Percentiles rank a stretch among this genome's conserved stretches.
Conservation (phyloP, 441 rosid genomes). For the Erysimum cheiri region DNA sequence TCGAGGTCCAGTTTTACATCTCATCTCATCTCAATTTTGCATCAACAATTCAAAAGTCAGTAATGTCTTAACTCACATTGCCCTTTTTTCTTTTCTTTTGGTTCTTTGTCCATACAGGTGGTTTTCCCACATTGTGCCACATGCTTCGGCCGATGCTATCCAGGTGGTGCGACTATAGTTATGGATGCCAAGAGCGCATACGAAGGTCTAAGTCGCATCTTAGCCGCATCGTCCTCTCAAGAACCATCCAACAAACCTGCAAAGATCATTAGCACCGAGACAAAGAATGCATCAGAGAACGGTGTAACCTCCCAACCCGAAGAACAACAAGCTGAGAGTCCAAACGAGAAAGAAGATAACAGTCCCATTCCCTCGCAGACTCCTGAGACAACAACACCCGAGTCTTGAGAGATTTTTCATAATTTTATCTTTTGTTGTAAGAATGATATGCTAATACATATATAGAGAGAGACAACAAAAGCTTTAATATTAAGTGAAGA, state of each 20-base stretch:
- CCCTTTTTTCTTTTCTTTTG: conserved; percentile 6
- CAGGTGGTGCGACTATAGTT: conserved; percentile 71
- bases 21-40: conserved; percentile 1
- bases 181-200: conserved; percentile 75
- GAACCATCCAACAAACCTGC: conserved; percentile 55
- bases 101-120: conserved; percentile 53
- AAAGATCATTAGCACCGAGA: conserved; percentile 10
- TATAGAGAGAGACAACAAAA: neutral
- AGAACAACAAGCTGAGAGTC: conserved; percentile 39
- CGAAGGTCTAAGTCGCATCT: conserved; percentile 65
- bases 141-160: conserved; percentile 95
- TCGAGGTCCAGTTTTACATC: conserved; percentile 58
- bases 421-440: conserved; percentile 10
- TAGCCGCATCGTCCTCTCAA: conserved; percentile 57
- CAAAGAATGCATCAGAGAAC: conserved; percentile 50
- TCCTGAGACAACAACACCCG: conserved; percentile 36
- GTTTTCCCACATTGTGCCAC: conserved; percentile 83
- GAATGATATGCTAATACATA: conserved; percentile 1
- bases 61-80: conserved; percentile 17
- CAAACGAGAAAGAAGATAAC: conserved; percentile 44
- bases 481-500: neutral
- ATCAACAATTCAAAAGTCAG: conserved; percentile 15
- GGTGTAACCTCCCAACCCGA: conserved; percentile 53
- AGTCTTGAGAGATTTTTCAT: conserved; percentile 26
- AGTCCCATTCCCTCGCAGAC: conserved; percentile 23